These are phyloP conservation scores for Sphaceloma murrayae DNA, from an alignment of 2,329 filamentous ascomycete genomes.

Conservation along the genomic window DNA sequence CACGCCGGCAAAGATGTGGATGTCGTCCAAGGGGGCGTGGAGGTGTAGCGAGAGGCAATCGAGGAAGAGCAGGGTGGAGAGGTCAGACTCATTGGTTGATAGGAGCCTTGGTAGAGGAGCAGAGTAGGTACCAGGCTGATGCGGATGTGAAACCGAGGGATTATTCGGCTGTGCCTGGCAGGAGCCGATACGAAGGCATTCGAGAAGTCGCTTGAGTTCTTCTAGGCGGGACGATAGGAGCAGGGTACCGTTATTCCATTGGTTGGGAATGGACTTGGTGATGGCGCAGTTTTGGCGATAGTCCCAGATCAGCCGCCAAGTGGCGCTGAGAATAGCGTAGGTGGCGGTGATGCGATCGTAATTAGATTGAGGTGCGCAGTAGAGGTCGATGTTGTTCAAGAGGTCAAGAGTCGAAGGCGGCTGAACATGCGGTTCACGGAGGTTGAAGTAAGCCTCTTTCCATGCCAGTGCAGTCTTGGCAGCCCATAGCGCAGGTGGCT, in stretches of 20 bases:
- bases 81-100: neutral
- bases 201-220: slow-evolving; percentile 52
- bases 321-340: slow-evolving; percentile 54
- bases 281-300: slow-evolving; percentile 52
- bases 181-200: slow-evolving; percentile 37
- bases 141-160: slow-evolving; percentile 26
- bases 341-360: slow-evolving; percentile 50
- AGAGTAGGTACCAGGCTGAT: slow-evolving; percentile 19
- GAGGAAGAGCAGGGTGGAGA: slow-evolving; percentile 31
- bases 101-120: neutral
- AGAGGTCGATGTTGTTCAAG: slow-evolving; percentile 46
- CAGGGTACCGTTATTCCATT: slow-evolving; percentile 31
- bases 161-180: slow-evolving; percentile 33
- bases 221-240: slow-evolving; percentile 47
- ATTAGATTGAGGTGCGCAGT: slow-evolving; percentile 40
- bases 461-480: slow-evolving; percentile 55
- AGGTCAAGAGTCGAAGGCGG: slow-evolving; percentile 48
- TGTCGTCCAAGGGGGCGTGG: slow-evolving; percentile 54
- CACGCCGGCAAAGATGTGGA: slow-evolving; percentile 59
- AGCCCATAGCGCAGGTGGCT: slow-evolving; percentile 54
- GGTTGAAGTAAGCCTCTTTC: slow-evolving; percentile 50
- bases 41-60: slow-evolving; percentile 53
- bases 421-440: slow-evolving; percentile 29
- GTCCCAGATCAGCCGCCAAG: slow-evolving; percentile 58
- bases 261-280: slow-evolving; percentile 40